Conservation (phyloP, 306 rosid species). For the Casuarina equisetifolia region DNA sequence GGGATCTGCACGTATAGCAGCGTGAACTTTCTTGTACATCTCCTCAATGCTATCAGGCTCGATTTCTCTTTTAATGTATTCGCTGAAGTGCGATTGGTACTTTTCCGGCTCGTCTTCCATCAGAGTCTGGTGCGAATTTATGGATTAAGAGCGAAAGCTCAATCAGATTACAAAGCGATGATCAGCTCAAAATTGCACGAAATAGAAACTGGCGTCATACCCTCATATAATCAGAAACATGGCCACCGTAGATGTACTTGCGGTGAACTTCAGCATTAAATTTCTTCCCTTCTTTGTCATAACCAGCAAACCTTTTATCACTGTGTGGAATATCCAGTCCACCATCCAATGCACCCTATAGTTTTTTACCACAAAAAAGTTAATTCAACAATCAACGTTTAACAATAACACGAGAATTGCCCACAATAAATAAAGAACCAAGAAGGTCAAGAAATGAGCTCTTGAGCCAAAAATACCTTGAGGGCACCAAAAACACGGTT, state of each 20-base stretch:
- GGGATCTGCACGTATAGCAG: constrained; percentile 79
- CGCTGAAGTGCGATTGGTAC: constrained; percentile 70
- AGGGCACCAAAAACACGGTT: constrained; percentile 91
- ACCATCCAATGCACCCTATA: constrained; percentile 88
- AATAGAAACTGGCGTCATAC: constrained; percentile 22
- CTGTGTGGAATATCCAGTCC: constrained; percentile 91
- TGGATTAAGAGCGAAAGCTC: not conserved
- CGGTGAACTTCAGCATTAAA: constrained; percentile 84
- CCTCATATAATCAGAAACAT: constrained; percentile 70
- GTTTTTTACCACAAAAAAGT: not conserved
- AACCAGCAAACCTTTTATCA: constrained; percentile 92
- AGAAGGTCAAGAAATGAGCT: not conserved
- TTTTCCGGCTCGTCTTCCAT: constrained; percentile 85
- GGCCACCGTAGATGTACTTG: constrained; percentile 78
- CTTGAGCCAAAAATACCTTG: constrained; percentile 31
- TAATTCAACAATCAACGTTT: not conserved
- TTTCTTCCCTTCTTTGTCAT: constrained; percentile 58
- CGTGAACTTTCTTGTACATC: constrained; percentile 79
- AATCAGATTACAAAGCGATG: not conserved
- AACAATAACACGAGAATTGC: not conserved
- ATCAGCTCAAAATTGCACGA: not conserved
- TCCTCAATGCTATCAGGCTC: constrained; percentile 63
- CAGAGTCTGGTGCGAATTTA: constrained; percentile 41
- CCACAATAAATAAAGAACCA: not conserved
- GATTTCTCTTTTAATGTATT: constrained; percentile 61